Conservation (phyloP, 768 basidiomycete genomes). For the Pisolithus tinctorius region DNA sequence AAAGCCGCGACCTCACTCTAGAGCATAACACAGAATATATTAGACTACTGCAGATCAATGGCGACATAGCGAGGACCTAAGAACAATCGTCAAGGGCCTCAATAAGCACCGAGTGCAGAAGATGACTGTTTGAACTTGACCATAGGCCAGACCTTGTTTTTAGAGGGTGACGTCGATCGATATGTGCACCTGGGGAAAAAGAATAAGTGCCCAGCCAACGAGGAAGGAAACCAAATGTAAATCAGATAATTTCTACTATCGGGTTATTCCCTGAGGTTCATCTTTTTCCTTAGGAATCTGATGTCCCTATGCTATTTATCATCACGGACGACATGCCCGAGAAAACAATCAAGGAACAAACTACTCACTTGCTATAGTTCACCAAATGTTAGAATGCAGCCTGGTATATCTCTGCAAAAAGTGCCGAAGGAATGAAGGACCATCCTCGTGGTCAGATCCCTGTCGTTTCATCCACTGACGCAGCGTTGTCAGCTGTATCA, state of each 20-base stretch:
- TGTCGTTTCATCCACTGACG: conserved; percentile 70
- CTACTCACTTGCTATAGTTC: conserved; percentile 65
- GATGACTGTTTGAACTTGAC: conserved; percentile 41
- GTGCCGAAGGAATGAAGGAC: conserved; percentile 89
- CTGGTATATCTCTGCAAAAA: conserved; percentile 67
- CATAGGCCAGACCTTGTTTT: conserved; percentile 60
- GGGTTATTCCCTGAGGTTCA: conserved; percentile 44
- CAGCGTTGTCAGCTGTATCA: conserved; percentile 21
- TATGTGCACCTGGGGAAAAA: conserved; percentile 44
- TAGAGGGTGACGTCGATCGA: conserved; percentile 34
- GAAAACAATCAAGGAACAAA: neutral
- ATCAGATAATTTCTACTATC: conserved; percentile 50
- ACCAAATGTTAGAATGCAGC: conserved; percentile 61
- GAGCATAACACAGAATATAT: conserved; percentile 12
- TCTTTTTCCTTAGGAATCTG: conserved; percentile 38
- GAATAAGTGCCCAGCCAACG: neutral
- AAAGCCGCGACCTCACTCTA: conserved; percentile 91
- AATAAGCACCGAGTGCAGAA: conserved; percentile 60
- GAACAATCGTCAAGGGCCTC: conserved; percentile 86
- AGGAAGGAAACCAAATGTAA: conserved; percentile 27
- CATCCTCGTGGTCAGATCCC: conserved; percentile 36
- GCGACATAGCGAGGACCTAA: conserved; percentile 21
- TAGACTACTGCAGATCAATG: conserved; percentile 11
- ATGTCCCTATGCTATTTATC: conserved; percentile 43
- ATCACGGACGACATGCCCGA: conserved; percentile 22